phyloP scores from a whole-genome alignment of 2,329 filamentous ascomycete genomes.

The Talaromyces funiculosus region DNA sequence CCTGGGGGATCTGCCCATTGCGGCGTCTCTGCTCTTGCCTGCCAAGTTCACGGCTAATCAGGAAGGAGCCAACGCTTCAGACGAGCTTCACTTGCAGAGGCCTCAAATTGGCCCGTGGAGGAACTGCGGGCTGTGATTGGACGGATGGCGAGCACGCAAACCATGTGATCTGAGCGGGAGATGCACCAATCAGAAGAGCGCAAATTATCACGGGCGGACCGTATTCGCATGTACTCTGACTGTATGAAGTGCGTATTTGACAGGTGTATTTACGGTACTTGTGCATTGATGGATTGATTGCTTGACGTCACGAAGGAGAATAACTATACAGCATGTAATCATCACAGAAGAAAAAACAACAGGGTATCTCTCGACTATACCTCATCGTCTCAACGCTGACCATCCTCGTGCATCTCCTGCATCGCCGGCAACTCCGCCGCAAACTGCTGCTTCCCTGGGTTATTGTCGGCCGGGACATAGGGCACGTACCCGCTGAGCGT shows the following conservation, averaged over 20 bases:
- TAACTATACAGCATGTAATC: background rate
- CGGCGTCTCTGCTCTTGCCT: background rate
- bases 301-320: background rate
- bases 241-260: background rate
- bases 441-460: conserved; percentile 4
- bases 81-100: background rate
- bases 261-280: background rate
- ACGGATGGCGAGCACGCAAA: background rate
- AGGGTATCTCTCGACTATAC: background rate
- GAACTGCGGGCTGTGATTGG: background rate
- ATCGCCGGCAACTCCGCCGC: conserved; percentile 12
- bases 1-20: background rate
- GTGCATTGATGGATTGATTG: background rate
- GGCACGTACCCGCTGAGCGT: background rate
- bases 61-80: too few relatives aligned
- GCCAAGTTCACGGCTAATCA: too few relatives aligned
- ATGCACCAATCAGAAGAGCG: background rate
- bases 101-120: background rate
- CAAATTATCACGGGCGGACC: background rate
- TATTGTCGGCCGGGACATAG: background rate
- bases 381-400: background rate
- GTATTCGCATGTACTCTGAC: background rate
- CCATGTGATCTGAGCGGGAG: background rate
- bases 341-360: background rate
- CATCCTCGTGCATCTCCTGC: conserved; percentile 1